Evolutionary conservation across 2,329 filamentous ascomycete species (phyloP).

Genomic region (Cryphonectria japonica): DNA sequence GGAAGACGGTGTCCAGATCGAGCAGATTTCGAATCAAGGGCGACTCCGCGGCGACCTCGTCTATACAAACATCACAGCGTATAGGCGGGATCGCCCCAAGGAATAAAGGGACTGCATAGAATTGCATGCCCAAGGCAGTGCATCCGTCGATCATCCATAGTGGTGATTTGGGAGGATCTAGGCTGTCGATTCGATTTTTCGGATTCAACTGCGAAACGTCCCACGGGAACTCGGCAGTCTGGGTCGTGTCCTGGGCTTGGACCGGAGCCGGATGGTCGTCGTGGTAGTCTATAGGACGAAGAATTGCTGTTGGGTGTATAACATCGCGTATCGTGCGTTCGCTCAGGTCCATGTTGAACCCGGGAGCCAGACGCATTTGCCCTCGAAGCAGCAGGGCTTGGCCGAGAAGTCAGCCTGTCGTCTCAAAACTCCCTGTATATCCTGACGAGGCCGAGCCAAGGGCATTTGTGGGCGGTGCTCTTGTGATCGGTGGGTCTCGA

Average conservation of each 20-base stretch:
- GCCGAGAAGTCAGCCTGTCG: not conserved
- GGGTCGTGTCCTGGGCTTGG: not conserved
- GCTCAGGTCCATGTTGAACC: constrained; percentile 55
- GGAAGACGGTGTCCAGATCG: constrained; percentile 56
- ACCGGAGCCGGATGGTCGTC: not conserved
- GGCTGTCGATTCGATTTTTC: constrained; percentile 63
- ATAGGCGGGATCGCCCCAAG: constrained; percentile 50
- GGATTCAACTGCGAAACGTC: constrained; percentile 57
- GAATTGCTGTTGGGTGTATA: constrained; percentile 58
- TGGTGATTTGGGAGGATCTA: constrained; percentile 48
- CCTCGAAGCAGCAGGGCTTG: not conserved
- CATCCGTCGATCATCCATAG: constrained; percentile 64
- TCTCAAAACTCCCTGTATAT: not conserved
- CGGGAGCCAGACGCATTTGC: not conserved
- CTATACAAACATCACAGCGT: constrained; percentile 62
- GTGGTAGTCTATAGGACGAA: constrained; percentile 4
- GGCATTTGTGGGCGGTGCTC: constrained; percentile 1
- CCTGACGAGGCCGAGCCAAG: not conserved
- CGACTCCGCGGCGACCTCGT: constrained; percentile 50
- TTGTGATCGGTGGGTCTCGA: constrained; percentile 7
- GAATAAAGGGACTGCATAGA: constrained; percentile 60
- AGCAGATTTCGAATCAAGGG: constrained; percentile 50
- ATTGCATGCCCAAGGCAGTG: constrained; percentile 60
- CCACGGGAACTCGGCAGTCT: constrained; percentile 42
- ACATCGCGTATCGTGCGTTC: constrained; percentile 57